Evolutionary conservation across 2,329 filamentous ascomycete species (phyloP), one percentile per base, ranked within the genome.

Genomic region (Penicillium sp.): DNA sequence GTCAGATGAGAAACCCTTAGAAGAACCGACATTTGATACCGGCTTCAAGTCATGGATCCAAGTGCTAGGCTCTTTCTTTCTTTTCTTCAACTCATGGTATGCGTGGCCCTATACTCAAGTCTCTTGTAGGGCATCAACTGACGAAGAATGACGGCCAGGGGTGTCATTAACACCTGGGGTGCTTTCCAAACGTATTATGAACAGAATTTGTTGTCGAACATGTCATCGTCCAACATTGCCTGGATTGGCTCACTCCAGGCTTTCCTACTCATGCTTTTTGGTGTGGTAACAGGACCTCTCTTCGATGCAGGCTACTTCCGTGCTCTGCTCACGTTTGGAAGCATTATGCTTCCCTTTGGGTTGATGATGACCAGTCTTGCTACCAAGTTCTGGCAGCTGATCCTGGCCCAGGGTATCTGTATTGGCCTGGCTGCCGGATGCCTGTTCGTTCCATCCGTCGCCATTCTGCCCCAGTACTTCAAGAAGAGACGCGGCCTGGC

Each of bases 381-480:
- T 48, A 64, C 64, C 0, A 56, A 72, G 46, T 77, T 75, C 58
- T 79, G 75, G 72, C 77, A 80, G 42, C 57, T 79, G 15, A 71
- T 79, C 44, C 69, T 80, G 17, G 69, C 74, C 0, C 77, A 80
- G 56, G 77, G 74, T 22, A 52, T 80, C 34, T 74, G 72, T 50
- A 64, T 77, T 41, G 77, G 77, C 5, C 48, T 78, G 6, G 82
- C 80, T 2, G 77, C 77, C 48, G 83, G 83, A 5, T 80, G 75
- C 53, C 66, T 86, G 4, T 87, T 84, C 65, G 78, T 82, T 41
- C 80, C 84, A 0, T 73, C 77, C 37, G 74, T 87, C 28, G 79
- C 83, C 1, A 77, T 84, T 3, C 69, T 87, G 2, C 78, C 82
- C 3, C 83, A 83, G 10, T 87, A 87, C 60, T 86, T 86, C 61